Evolutionary conservation across 768 basidiomycete genomes (phyloP).

Genomic region (Piloderma croceum): DNA sequence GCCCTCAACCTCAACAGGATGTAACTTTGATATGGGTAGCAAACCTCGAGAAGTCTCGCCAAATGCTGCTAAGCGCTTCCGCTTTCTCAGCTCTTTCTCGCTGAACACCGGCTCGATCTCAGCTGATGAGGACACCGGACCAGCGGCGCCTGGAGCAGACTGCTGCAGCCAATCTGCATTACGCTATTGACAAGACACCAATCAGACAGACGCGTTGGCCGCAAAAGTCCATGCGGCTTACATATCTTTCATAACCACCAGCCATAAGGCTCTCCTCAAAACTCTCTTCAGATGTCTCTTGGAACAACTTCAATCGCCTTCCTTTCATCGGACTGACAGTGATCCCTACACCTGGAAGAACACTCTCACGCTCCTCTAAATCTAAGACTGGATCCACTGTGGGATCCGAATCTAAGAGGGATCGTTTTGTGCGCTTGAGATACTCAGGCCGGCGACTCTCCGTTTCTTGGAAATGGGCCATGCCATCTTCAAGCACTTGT

Average conservation of each 20-base stretch:
- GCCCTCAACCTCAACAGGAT: slow-evolving; percentile 60
- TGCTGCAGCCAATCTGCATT: slow-evolving; percentile 50
- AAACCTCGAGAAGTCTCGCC: slow-evolving; percentile 30
- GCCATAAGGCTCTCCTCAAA: slow-evolving; percentile 83
- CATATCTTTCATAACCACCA: slow-evolving; percentile 74
- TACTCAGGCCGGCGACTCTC: slow-evolving; percentile 71
- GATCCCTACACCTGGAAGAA: slow-evolving; percentile 44
- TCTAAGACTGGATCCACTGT: slow-evolving; percentile 31
- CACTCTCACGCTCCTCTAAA: slow-evolving; percentile 23
- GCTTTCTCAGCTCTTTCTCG: slow-evolving; percentile 64
- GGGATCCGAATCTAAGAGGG: slow-evolving; percentile 38
- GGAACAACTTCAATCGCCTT: slow-evolving; percentile 66
- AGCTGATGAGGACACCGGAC: slow-evolving; percentile 27
- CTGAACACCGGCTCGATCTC: slow-evolving; percentile 29
- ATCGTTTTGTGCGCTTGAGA: slow-evolving; percentile 53
- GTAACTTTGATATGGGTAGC: slow-evolving; percentile 38
- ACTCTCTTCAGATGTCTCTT: slow-evolving; percentile 78
- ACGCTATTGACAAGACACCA: too few species aligned
- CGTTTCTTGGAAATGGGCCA: slow-evolving; percentile 44
- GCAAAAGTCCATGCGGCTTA: slow-evolving; percentile 26
- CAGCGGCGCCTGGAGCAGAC: slow-evolving; percentile 35
- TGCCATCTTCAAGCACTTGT: slow-evolving; percentile 44
- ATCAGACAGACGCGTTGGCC: slow-evolving; percentile 4
- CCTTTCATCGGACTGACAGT: slow-evolving; percentile 69
- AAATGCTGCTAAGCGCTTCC: slow-evolving; percentile 66